A percentile compares a stretch with the other conserved stretches of the same genome.
phyloP scores from a whole-genome alignment of 2,329 filamentous ascomycete species.

The Aaosphaeria arxii region DNA sequence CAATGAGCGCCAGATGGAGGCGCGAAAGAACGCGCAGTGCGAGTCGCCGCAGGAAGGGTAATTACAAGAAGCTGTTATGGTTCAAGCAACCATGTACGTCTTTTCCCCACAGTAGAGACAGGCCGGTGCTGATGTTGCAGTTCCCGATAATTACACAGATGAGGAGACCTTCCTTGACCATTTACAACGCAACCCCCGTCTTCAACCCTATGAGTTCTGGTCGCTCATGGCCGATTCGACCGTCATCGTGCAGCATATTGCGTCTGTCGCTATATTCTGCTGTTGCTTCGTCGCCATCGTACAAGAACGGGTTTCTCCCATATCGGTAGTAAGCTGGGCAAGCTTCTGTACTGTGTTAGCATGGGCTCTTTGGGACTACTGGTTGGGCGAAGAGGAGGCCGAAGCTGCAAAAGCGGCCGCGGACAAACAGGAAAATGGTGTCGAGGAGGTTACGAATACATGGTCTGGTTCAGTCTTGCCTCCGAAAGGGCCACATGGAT shows the following conservation, averaged over 20 bases:
- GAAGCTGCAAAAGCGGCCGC: constrained; percentile 34
- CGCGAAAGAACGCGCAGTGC: constrained; percentile 58
- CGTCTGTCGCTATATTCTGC: constrained; percentile 89
- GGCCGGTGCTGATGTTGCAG: constrained; percentile 42
- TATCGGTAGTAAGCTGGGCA: constrained; percentile 83
- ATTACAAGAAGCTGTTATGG: constrained; percentile 97
- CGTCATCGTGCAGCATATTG: constrained; percentile 95
- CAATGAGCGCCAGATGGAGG: constrained; percentile 37
- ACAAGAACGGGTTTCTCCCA: constrained; percentile 80
- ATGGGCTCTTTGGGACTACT: constrained; percentile 89
- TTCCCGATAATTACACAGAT: constrained; percentile 98
- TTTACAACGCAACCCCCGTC: constrained; percentile 86
- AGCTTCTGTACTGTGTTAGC: constrained; percentile 79
- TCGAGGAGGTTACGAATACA: constrained; percentile 9
- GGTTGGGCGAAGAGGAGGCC: constrained; percentile 72
- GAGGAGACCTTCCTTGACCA: constrained; percentile 95
- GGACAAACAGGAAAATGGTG: constrained; percentile 8
- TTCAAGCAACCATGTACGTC: constrained; percentile 87
- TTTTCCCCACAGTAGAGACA: not conserved
- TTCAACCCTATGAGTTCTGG: constrained; percentile 98
- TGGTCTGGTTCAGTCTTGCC: constrained; percentile 22
- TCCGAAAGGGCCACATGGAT: constrained; percentile 16
- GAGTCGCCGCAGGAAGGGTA: constrained; percentile 66
- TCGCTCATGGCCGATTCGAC: constrained; percentile 91
- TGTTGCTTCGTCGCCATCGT: constrained; percentile 92